Conservation (phyloP, 345 rosid species). For the Corchorus olitorius region DNA sequence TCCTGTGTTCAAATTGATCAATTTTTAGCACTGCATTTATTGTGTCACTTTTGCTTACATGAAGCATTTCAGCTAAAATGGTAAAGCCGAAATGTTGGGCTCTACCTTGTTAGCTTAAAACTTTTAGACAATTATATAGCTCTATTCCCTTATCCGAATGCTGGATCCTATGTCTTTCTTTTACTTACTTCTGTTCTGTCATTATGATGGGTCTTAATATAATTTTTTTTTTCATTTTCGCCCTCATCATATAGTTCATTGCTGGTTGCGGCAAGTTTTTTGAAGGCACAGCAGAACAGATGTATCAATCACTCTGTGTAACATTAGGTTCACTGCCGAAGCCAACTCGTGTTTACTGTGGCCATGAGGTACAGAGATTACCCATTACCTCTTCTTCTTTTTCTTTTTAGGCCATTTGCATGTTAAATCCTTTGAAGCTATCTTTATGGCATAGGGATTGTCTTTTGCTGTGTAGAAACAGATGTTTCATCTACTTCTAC, state of each 20-base stretch:
- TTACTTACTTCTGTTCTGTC: slow-evolving; percentile 6
- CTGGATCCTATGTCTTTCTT: background rate
- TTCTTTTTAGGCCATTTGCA: background rate
- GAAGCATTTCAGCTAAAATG: background rate
- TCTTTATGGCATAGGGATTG: background rate
- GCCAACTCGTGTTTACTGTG: slow-evolving; percentile 83
- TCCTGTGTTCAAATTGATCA: background rate
- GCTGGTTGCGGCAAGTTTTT: slow-evolving; percentile 94
- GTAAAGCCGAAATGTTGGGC: background rate
- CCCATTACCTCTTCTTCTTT: background rate
- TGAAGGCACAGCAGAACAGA: slow-evolving; percentile 96
- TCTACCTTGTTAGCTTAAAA: background rate
- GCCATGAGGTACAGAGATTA: slow-evolving; percentile 73
- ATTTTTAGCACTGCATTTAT: background rate
- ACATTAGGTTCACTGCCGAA: slow-evolving; percentile 86
- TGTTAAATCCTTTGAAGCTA: background rate
- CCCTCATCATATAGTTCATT: slow-evolving; percentile 51
- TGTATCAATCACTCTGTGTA: slow-evolving; percentile 88
- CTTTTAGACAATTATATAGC: background rate
- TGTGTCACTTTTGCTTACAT: background rate
- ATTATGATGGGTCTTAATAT: slow-evolving; percentile 1
- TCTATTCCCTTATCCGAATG: background rate
- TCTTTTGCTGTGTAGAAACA: background rate
- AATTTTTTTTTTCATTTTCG: slow-evolving; percentile 4
- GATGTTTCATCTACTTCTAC: background rate